These are phyloP conservation scores for Monilinia fructigena DNA, from an alignment of 2,329 filamentous ascomycete genomes.

Conservation along the genomic window DNA sequence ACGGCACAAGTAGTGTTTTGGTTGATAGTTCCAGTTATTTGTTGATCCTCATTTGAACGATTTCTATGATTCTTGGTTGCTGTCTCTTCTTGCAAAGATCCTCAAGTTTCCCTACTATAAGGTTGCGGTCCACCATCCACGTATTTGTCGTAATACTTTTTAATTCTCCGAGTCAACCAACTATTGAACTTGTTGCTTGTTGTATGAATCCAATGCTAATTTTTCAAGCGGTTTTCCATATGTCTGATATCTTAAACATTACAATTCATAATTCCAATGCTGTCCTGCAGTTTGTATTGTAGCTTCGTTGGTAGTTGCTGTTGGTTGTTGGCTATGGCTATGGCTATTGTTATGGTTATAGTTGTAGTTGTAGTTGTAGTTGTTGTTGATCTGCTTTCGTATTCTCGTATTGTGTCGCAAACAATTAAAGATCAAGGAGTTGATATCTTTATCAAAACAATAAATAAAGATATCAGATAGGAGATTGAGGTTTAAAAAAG, in stretches of 20 bases:
- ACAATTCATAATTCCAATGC: too few species aligned
- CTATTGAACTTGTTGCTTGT: neutral
- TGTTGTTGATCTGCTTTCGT: neutral
- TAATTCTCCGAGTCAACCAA: neutral
- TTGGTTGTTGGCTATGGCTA: too few species aligned
- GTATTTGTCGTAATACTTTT: neutral
- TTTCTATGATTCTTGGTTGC: neutral
- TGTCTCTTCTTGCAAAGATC: neutral
- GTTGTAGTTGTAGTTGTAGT: neutral
- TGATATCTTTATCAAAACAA: neutral
- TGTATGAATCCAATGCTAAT: neutral
- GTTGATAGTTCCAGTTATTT: conserved; percentile 3
- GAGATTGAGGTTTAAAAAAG: too few species aligned
- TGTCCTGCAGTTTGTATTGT: too few species aligned
- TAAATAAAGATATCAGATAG: neutral
- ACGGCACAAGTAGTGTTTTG: neutral
- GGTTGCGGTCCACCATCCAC: neutral
- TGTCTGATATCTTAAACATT: too few species aligned
- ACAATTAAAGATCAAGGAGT: neutral
- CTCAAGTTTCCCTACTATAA: neutral
- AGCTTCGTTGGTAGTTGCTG: too few species aligned
- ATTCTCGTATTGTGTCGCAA: conserved; percentile 1
- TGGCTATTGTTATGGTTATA: neutral
- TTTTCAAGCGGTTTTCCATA: neutral
- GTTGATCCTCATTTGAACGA: conserved; percentile 12